A percentile compares a stretch with the other conserved stretches of the same genome.
phyloP scores from a whole-genome alignment of 2,329 filamentous ascomycete species.

The Diplodia intermedia region DNA sequence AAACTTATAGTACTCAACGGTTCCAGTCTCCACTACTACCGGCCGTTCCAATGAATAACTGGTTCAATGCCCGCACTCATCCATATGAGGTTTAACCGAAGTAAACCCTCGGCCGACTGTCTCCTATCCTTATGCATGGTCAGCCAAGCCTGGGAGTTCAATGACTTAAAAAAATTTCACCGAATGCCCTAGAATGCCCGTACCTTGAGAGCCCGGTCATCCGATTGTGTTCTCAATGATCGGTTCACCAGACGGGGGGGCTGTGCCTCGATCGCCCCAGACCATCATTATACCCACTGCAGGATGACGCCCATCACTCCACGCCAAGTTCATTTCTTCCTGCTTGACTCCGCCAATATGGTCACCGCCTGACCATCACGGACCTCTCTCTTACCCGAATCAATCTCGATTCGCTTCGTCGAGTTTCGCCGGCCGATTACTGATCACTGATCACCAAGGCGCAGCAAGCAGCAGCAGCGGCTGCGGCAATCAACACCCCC shows the following conservation, averaged over 20 bases:
- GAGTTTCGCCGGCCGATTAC: neutral
- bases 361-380: neutral
- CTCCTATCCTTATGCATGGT: neutral
- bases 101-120: neutral
- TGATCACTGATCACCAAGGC: no score
- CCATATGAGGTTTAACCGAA: neutral
- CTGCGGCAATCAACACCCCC: conserved; percentile 7
- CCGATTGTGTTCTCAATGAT: neutral
- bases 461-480: no score
- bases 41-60: neutral
- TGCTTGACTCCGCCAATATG: no score
- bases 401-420: neutral
- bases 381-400: no score
- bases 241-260: no score
- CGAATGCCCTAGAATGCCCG: neutral
- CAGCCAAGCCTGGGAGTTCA: neutral
- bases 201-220: neutral
- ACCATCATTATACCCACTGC: neutral
- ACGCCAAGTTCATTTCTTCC: neutral
- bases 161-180: neutral
- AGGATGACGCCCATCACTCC: neutral
- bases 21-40: no score
- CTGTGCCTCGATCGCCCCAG: neutral
- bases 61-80: neutral
- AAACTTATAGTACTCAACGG: neutral